phyloP scores from a whole-genome alignment of 225 moss, liverwort and hornwort genomes.

The Pseudisothecium myosuroides region DNA sequence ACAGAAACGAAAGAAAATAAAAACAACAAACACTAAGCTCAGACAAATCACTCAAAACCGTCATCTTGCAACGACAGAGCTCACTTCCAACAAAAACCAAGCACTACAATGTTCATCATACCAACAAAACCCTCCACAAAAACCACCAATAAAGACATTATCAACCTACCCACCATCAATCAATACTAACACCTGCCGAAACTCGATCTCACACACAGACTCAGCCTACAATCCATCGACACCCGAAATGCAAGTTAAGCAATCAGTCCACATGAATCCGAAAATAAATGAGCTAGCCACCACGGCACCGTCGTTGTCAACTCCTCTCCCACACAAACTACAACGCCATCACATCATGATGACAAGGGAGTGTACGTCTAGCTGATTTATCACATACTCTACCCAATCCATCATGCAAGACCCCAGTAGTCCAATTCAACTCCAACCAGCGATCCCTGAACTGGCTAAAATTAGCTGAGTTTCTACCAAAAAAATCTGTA shows the following conservation, averaged over 20 bases:
- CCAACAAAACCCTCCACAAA: background rate
- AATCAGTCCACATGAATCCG: background rate
- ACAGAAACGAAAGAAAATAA: background rate
- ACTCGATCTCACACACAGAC: background rate
- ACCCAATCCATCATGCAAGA: background rate
- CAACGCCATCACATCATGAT: constrained; percentile 25
- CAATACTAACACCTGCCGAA: background rate
- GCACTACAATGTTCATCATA: background rate
- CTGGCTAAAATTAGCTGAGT: too few relatives aligned
- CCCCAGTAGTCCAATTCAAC: background rate
- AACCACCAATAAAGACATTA: background rate
- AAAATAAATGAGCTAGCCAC: background rate
- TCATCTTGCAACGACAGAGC: background rate
- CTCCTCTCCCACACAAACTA: constrained; percentile 14
- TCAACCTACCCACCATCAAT: background rate
- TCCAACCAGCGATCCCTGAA: too few relatives aligned
- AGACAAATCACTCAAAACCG: background rate
- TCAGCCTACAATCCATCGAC: background rate
- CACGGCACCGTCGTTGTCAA: constrained; percentile 7
- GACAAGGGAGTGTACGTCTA: background rate
- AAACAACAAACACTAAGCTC: background rate
- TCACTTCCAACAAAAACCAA: background rate
- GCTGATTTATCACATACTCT: background rate
- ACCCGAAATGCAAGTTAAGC: background rate
- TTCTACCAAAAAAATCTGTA: too few relatives aligned